These are phyloP conservation scores for Trifolium fragiferum DNA, from an alignment of 306 rosid genomes.

Conservation along the genomic window DNA sequence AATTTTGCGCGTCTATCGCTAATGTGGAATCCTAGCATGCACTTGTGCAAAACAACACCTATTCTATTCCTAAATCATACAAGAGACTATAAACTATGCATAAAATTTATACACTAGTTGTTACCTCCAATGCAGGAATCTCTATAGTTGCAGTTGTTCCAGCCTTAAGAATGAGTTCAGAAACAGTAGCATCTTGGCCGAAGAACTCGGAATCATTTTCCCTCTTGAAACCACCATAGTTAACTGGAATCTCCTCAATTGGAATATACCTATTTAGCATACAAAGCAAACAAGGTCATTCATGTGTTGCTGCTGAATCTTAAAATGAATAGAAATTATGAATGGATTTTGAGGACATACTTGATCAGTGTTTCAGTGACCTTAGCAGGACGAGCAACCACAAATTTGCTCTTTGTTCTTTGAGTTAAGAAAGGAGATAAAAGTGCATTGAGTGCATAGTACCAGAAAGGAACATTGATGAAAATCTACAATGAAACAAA, in stretches of 20 bases:
- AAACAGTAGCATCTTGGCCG: conserved; percentile 43
- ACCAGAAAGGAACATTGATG: conserved; percentile 70
- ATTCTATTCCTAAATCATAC: not conserved
- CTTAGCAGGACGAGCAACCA: conserved; percentile 57
- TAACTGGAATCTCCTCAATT: conserved; percentile 55
- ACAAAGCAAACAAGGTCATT: not conserved
- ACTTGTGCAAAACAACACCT: not conserved
- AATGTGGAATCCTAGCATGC: not conserved
- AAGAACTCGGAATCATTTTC: conserved; percentile 54
- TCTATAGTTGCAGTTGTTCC: conserved; percentile 57
- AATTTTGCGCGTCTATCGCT: not conserved
- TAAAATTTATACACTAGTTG: not conserved
- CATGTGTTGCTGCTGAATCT: not conserved
- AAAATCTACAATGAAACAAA: conserved; percentile 48
- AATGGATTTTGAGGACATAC: conserved; percentile 39
- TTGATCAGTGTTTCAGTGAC: conserved; percentile 55
- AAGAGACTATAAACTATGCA: not conserved
- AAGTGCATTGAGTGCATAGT: conserved; percentile 57
- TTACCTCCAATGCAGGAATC: conserved; percentile 58
- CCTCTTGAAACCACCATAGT: conserved; percentile 57
- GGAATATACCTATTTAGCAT: conserved; percentile 50
- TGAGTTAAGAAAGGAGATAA: conserved; percentile 60
- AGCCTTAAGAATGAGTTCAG: conserved; percentile 52
- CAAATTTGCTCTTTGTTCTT: conserved; percentile 63
- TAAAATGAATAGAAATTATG: not conserved